Evolutionary conservation across 2,329 filamentous ascomycete genomes (phyloP).

Genomic region (Lecanosticta acicola): DNA sequence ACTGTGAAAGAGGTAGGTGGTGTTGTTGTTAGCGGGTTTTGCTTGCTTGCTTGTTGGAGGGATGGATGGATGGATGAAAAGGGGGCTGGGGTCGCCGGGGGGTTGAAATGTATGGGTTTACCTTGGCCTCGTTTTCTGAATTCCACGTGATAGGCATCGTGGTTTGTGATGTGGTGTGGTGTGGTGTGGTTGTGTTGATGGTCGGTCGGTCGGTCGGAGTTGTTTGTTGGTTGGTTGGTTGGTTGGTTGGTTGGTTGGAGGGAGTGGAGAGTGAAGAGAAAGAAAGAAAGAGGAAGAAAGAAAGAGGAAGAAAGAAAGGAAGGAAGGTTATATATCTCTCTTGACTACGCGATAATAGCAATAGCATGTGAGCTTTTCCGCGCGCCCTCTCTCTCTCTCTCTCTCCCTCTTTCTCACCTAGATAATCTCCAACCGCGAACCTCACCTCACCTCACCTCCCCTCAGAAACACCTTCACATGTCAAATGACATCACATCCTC

Average conservation of each 20-base stretch:
- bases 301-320: neutral
- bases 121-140: slow-evolving; percentile 28
- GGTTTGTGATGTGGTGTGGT: neutral
- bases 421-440: too few relatives aligned
- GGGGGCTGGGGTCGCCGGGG: neutral
- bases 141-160: slow-evolving; percentile 32
- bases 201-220: neutral
- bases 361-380: neutral
- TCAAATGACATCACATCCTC: too few relatives aligned
- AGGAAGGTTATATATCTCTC: too few relatives aligned
- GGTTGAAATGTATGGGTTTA: slow-evolving; percentile 8
- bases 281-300: neutral
- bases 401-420: too few relatives aligned
- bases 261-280: neutral
- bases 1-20: slow-evolving; percentile 11
- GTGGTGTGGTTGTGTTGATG: neutral
- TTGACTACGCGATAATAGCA: too few relatives aligned
- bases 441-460: too few relatives aligned
- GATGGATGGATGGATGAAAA: neutral
- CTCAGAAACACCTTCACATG: too few relatives aligned
- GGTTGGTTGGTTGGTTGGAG: neutral
- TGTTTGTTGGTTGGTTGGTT: neutral
- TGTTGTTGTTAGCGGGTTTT: too few relatives aligned
- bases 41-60: too few relatives aligned
- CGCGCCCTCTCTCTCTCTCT: too few relatives aligned